Evolutionary conservation across 169 alveolate species (phyloP), one percentile per base, ranked within the genome.

Genomic region (Fabrea salina): DNA sequence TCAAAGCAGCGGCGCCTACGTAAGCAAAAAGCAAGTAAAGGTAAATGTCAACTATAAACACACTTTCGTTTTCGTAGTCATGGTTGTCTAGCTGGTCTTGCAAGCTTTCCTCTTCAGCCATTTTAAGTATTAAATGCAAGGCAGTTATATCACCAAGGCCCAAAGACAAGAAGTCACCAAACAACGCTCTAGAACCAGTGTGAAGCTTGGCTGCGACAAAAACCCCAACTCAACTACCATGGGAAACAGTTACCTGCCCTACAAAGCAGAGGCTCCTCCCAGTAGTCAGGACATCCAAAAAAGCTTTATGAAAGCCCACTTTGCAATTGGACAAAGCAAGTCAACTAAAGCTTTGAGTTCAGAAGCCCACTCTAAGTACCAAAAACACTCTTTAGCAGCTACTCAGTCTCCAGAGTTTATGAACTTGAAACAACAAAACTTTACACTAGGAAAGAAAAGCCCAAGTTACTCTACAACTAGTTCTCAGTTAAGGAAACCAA

Each of bases 171-270:
- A 70, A n/a, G 39, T 70, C 27, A 39, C 79, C 40, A 41, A 70
- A n/a, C 67, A 70, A 70, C 16, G 30, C 25, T 39, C 49, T 30
- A 22, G 49, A 70, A 70, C 79, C 25, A 59, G 49, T 70, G 41
- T 70, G 32, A 70, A 41, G 13, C 68, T 70, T 6, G 79, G 79
- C n/a, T 59, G 79, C 27, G 66, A 35, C 4, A 22, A 44, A n/a
- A 25, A n/a, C 19, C 33, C 13, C 3, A 47, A 70, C 67, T n/a
- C 16, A 22, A 64, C 75, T 19, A 64, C 75, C 4, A 19, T 56
- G 19, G 39, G 39, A 25, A 70, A 43, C 66, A 44, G 47, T 47
- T 70, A 19, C 61, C n/a, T n/a, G n/a, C n/a, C n/a, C n/a, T n/a
- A n/a, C n/a, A 70, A 70, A 70, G 22, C 25, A 22, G 19, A 19